Evolutionary conservation across 495 filamentous ascomycete genomes (phyloP).

Genomic region (Xylaria castorea): DNA sequence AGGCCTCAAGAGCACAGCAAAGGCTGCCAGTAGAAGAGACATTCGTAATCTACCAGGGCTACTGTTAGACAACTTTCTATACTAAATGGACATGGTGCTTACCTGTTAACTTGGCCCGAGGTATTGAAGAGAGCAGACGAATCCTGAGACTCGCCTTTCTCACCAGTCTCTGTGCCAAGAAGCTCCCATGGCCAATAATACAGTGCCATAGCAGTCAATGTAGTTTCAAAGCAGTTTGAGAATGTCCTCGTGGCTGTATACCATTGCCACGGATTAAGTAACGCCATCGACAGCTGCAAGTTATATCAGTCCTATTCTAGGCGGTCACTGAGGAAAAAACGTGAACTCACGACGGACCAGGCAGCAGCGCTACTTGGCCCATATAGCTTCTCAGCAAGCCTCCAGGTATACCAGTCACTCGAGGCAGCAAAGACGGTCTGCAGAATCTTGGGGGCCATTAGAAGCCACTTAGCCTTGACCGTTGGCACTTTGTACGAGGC

Average conservation of each 20-base stretch:
- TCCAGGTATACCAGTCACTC: constrained; percentile 90
- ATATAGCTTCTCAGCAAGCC: constrained; percentile 75
- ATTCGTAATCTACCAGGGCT: constrained; percentile 60
- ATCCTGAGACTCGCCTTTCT: constrained; percentile 36
- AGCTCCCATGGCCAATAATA: constrained; percentile 85
- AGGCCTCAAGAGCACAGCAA: constrained; percentile 86
- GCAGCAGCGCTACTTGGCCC: constrained; percentile 67
- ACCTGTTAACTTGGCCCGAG: constrained; percentile 44
- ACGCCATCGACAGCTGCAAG: constrained; percentile 67
- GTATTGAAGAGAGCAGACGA: constrained; percentile 33
- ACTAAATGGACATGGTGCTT: constrained; percentile 11
- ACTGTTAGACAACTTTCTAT: constrained; percentile 18
- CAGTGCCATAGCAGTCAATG: constrained; percentile 80
- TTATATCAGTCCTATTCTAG: constrained; percentile 20
- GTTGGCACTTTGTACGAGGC: constrained; percentile 29
- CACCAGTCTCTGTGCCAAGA: constrained; percentile 45
- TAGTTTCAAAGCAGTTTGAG: constrained; percentile 92
- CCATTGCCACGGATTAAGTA: constrained; percentile 94
- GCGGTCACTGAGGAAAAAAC: not conserved
- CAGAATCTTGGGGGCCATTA: constrained; percentile 73
- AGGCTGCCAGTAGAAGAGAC: constrained; percentile 76
- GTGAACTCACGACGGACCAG: constrained; percentile 68
- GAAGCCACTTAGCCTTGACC: constrained; percentile 50
- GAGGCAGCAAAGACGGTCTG: constrained; percentile 81
- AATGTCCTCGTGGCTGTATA: constrained; percentile 93